These are phyloP conservation scores for Pseudoscleropodium purum DNA, from an alignment of 225 moss, liverwort and hornwort genomes.

Conservation along the genomic window DNA sequence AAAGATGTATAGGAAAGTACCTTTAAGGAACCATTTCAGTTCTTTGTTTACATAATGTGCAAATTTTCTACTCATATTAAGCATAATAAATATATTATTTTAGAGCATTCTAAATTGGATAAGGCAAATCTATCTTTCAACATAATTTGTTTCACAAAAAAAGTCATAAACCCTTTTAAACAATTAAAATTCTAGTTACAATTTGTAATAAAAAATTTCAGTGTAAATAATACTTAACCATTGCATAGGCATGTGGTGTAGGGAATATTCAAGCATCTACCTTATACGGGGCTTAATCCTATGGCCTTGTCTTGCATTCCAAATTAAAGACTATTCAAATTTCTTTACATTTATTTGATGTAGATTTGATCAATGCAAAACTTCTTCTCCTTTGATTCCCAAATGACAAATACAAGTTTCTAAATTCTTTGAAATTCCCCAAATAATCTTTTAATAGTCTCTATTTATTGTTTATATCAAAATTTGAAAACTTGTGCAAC, in stretches of 20 bases:
- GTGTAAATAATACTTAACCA: neutral
- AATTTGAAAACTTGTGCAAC: neutral
- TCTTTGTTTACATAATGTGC: rapidly evolving
- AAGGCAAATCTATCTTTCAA: neutral
- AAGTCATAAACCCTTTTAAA: neutral
- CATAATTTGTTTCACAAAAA: neutral
- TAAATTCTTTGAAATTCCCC: rapidly evolving
- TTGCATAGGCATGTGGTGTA: neutral
- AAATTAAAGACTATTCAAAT: neutral
- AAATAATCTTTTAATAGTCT: neutral
- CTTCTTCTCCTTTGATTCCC: neutral
- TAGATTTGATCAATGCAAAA: no score
- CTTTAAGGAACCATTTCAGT: neutral
- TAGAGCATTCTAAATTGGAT: no score
- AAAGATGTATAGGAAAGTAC: neutral
- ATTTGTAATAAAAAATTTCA: neutral
- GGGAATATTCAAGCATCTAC: neutral
- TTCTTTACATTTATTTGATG: neutral
- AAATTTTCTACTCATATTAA: neutral
- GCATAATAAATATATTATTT: no score
- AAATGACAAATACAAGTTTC: neutral
- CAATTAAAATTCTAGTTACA: neutral
- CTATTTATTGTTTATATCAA: neutral
- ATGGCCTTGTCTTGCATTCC: neutral
- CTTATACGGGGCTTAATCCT: neutral